Evolutionary conservation across 805 yeast genomes (phyloP).

Genomic region (Candida gorgasii): DNA sequence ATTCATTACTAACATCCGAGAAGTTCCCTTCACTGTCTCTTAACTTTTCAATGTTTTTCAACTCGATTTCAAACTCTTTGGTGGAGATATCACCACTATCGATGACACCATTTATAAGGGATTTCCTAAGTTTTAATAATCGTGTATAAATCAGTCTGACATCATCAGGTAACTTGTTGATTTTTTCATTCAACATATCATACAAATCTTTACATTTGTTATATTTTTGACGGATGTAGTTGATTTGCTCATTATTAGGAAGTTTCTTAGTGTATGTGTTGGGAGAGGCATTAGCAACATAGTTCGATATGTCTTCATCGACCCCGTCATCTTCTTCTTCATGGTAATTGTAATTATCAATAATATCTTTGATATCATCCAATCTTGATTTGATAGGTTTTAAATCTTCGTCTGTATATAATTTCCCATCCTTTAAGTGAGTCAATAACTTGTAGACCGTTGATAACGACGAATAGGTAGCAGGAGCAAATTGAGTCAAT

Average conservation of each 20-base stretch:
- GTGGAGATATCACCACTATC: slow-evolving; percentile 10
- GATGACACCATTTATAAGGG: slow-evolving; percentile 46
- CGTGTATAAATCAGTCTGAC: slow-evolving; percentile 51
- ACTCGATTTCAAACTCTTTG: slow-evolving; percentile 21
- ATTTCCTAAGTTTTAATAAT: slow-evolving; percentile 64
- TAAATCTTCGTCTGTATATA: slow-evolving; percentile 82
- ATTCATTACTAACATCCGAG: slow-evolving; percentile 10
- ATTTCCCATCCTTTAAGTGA: slow-evolving; percentile 78
- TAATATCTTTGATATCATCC: slow-evolving; percentile 65
- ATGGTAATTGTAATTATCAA: slow-evolving; percentile 41
- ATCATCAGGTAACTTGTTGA: slow-evolving; percentile 44
- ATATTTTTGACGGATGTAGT: slow-evolving; percentile 63
- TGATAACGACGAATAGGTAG: slow-evolving; percentile 85
- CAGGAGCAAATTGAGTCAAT: slow-evolving; percentile 84
- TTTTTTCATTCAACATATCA: slow-evolving; percentile 51
- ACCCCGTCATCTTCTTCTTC: slow-evolving; percentile 20
- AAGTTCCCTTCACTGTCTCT: slow-evolving; percentile 63
- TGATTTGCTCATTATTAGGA: slow-evolving; percentile 52
- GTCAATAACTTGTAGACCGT: slow-evolving; percentile 83
- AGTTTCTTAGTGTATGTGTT: neutral
- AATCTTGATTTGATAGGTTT: slow-evolving; percentile 74
- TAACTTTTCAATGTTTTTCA: slow-evolving; percentile 31
- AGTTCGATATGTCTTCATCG: slow-evolving; percentile 7
- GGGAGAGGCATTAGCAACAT: neutral
- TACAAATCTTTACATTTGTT: slow-evolving; percentile 61